phyloP scores from a whole-genome alignment of 768 basidiomycete genomes.

The Leccinum incarnatum region DNA sequence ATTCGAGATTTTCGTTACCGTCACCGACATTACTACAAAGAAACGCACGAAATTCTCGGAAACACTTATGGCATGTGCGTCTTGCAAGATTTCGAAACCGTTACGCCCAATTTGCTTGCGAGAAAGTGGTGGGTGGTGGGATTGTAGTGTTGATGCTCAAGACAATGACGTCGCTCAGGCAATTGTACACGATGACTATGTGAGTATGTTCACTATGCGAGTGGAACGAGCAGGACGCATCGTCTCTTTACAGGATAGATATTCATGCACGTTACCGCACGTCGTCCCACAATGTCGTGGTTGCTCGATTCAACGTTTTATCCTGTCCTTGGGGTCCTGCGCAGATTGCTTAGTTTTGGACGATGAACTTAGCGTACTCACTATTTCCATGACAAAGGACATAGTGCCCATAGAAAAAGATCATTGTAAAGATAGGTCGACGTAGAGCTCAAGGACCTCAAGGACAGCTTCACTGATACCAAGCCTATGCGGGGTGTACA shows the following conservation, averaged over 20 bases:
- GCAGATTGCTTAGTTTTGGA: slow-evolving; percentile 92
- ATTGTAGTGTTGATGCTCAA: slow-evolving; percentile 86
- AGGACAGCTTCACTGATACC: slow-evolving; percentile 72
- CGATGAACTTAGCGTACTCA: slow-evolving; percentile 95
- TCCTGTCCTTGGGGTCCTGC: slow-evolving; percentile 36
- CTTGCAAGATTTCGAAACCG: slow-evolving; percentile 96
- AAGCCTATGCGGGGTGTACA: slow-evolving; percentile 44
- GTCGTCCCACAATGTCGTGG: too few relatives aligned
- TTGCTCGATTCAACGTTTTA: too few relatives aligned
- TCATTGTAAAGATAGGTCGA: slow-evolving; percentile 42
- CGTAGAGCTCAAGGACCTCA: slow-evolving; percentile 71
- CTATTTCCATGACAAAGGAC: slow-evolving; percentile 86
- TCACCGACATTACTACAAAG: slow-evolving; percentile 99
- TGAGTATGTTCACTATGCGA: slow-evolving; percentile 21
- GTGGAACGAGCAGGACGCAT: not conserved
- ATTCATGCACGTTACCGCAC: too few relatives aligned
- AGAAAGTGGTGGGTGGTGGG: slow-evolving; percentile 93
- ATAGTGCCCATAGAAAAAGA: slow-evolving; percentile 64
- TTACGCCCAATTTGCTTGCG: slow-evolving; percentile 95
- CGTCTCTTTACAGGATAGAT: too few relatives aligned
- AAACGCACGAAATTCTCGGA: slow-evolving; percentile 93
- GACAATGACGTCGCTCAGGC: slow-evolving; percentile 90
- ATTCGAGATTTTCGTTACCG: slow-evolving; percentile 96
- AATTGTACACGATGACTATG: slow-evolving; percentile 86
- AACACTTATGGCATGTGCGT: slow-evolving; percentile 98